Evolutionary conservation across 805 yeast genomes (phyloP).

Genomic region (Candida germanica): DNA sequence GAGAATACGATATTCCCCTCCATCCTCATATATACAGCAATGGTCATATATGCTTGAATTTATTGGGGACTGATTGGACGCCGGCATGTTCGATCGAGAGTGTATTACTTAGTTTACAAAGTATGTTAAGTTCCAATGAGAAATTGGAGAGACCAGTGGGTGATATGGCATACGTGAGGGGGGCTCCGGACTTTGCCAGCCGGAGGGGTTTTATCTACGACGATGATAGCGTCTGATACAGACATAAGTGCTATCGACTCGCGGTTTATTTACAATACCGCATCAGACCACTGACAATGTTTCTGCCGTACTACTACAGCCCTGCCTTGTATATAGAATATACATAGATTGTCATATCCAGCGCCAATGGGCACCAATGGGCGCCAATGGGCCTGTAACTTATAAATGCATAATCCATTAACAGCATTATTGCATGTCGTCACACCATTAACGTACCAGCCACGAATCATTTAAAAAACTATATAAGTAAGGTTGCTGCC

Average conservation of each 20-base stretch:
- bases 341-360: no score
- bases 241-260: background rate
- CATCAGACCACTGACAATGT: no score
- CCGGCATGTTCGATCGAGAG: slow-evolving; percentile 56
- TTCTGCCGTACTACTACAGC: no score
- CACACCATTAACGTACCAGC: no score
- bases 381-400: no score
- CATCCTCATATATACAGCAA: slow-evolving; percentile 76
- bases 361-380: no score
- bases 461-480: no score
- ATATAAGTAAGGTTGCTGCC: no score
- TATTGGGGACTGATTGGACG: slow-evolving; percentile 65
- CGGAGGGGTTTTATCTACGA: slow-evolving; percentile 51
- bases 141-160: slow-evolving; percentile 54
- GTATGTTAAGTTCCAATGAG: slow-evolving; percentile 55
- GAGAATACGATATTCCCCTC: slow-evolving; percentile 44
- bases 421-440: no score
- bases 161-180: slow-evolving; percentile 44
- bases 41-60: slow-evolving; percentile 73
- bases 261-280: no score
- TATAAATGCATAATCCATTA: no score
- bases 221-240: slow-evolving; percentile 47
- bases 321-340: no score
- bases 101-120: slow-evolving; percentile 56
- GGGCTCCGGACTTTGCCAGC: slow-evolving; percentile 60